A percentile compares a stretch with the other conserved stretches of the same genome.
phyloP scores from a whole-genome alignment of 495 filamentous ascomycete species.

The Hypoxylon cercidicola region DNA sequence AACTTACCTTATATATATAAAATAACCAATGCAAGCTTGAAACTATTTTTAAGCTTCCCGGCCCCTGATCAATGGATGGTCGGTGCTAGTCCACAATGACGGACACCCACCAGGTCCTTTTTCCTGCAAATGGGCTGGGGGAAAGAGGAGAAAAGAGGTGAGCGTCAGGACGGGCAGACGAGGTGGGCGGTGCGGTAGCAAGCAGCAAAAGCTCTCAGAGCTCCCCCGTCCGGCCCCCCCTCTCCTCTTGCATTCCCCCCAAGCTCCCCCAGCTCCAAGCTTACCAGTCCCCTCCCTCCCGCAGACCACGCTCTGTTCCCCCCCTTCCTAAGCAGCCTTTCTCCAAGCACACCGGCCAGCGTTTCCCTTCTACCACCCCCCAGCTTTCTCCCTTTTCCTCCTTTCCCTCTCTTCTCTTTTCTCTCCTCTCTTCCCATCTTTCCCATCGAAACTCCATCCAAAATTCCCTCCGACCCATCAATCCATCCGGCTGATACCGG shows the following conservation, averaged over 20 bases:
- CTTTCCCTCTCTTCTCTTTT: slow-evolving; percentile 38
- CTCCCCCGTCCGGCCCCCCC: slow-evolving; percentile 40
- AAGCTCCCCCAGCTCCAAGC: slow-evolving; percentile 37
- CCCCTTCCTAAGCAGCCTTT: slow-evolving; percentile 42
- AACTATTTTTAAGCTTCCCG: slow-evolving; percentile 35
- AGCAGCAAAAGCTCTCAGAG: slow-evolving; percentile 45
- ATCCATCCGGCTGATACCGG: slow-evolving; percentile 20
- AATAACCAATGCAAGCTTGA: no score
- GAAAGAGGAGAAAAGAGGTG: slow-evolving; percentile 4
- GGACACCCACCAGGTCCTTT: slow-evolving; percentile 27
- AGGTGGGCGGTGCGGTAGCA: slow-evolving; percentile 10
- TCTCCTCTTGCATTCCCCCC: slow-evolving; percentile 38
- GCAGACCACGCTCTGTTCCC: slow-evolving; percentile 36
- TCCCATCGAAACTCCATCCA: slow-evolving; percentile 38
- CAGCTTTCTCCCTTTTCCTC: slow-evolving; percentile 44
- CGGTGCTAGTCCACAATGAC: slow-evolving; percentile 35
- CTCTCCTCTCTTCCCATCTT: slow-evolving; percentile 37
- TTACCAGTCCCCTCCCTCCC: slow-evolving; percentile 45
- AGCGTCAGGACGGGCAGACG: background rate
- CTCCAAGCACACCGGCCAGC: slow-evolving; percentile 44
- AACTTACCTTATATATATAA: no score
- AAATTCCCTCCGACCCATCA: slow-evolving; percentile 38
- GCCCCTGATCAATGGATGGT: slow-evolving; percentile 32
- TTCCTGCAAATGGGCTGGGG: slow-evolving; percentile 31
- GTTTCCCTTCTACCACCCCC: slow-evolving; percentile 51